Base-by-base conservation (phyloP, 441 rosid genomes). In the Erysimum cheiri region DNA sequence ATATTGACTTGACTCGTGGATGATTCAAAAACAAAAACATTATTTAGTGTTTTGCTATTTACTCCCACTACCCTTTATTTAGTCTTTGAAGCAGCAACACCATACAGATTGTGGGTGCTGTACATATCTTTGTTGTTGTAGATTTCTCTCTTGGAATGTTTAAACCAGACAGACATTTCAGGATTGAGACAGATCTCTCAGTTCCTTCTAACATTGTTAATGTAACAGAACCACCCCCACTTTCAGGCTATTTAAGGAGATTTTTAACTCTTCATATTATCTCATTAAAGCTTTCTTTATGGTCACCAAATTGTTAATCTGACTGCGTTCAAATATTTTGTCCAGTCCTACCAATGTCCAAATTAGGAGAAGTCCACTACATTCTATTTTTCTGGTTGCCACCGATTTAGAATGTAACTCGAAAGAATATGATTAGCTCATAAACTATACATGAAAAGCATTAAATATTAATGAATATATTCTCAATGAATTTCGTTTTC, bases 1-100 rank as follows among this genome's bases (percentile, higher is more conserved):
- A 84, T 75, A 88, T 92, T 70, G 97, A 91, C 85, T 84, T 94
- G 88, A 92, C 81, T 12, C 85, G 88, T 26, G 97, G 99, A 80
- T 94, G 85, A 91, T 70, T 53, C 39, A 44, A 26, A 19, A 49
- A 37, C 22, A 17, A 37, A 10, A 13, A 48, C 22, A 64, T 40
- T 28, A 44, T 56, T 64, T 22, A 37, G 43, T 64, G 54, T 48
- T 60, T 58, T 72, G 36, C 53, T 58, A 29, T 58, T 65, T 65
- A 57, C 65, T 37, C 31, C 54, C 28, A 19, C 70, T 8, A 52
- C 31, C 12, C 22, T 33, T 46, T 71, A 71, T 64, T 12, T 31
- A n/a, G n/a, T n/a, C 37, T 55, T 19, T 56, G 55, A 62, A 69
- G 68, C 74, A 77, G 63, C 73, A 60, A 79, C 80, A 72, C 81